Percentiles rank a stretch among this genome's conserved stretches.
phyloP scores from a whole-genome alignment of 2,329 filamentous ascomycete genomes.

The Alternaria arborescens region DNA sequence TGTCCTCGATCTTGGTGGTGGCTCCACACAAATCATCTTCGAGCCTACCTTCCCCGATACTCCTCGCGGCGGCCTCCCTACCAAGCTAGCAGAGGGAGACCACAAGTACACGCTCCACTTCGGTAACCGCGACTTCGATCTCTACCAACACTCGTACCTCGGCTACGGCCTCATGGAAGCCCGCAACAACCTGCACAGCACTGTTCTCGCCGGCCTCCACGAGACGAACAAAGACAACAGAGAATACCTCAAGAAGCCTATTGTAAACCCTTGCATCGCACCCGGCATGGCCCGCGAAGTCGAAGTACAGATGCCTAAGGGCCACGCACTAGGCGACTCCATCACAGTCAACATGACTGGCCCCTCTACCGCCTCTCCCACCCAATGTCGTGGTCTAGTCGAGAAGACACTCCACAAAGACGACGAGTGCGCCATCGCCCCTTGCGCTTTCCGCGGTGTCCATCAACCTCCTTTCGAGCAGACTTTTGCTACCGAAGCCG shows the following conservation, averaged over 20 bases:
- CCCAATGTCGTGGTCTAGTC: conserved; percentile 88
- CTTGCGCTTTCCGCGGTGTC: conserved; percentile 98
- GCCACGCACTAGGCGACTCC: conserved; percentile 70
- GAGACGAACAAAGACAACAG: conserved; percentile 64
- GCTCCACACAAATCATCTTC: conserved; percentile 98
- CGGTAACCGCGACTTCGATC: conserved; percentile 85
- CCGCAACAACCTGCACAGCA: conserved; percentile 82
- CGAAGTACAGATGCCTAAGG: conserved; percentile 72
- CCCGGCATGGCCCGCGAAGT: conserved; percentile 80
- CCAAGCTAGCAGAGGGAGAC: conserved; percentile 84
- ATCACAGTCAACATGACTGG: conserved; percentile 87
- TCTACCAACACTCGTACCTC: conserved; percentile 98
- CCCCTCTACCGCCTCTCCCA: conserved; percentile 75
- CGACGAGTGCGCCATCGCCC: conserved; percentile 77
- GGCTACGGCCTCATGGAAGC: conserved; percentile 97
- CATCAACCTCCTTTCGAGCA: conserved; percentile 92
- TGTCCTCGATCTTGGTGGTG: conserved; percentile 94
- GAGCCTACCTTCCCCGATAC: conserved; percentile 88
- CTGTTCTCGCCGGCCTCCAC: conserved; percentile 76
- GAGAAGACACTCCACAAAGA: conserved; percentile 94
- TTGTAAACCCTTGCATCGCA: conserved; percentile 86
- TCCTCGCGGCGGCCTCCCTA: conserved; percentile 79
- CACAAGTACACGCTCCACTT: conserved; percentile 95
- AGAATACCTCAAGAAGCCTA: conserved; percentile 73
- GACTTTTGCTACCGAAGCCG: conserved; percentile 89